These are phyloP conservation scores for Backusella morwellensis DNA, from an alignment of 192 early-diverging fungal species.

Conservation along the genomic window DNA sequence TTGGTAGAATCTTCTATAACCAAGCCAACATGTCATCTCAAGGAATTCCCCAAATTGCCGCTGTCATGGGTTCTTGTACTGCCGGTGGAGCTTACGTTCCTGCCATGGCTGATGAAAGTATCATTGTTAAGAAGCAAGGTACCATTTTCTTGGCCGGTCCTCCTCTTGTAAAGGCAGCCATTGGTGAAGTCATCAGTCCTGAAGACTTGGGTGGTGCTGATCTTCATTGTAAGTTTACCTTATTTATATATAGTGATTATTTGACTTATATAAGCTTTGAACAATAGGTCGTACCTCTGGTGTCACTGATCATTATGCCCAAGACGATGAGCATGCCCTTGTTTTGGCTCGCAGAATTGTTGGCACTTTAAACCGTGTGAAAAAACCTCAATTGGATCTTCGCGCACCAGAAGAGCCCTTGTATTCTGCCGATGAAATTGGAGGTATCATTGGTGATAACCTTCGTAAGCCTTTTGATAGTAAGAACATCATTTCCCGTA, in stretches of 20 bases:
- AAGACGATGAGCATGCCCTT: constrained; percentile 87
- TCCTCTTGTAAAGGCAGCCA: constrained; percentile 94
- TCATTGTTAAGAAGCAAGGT: constrained; percentile 93
- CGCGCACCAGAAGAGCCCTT: constrained; percentile 70
- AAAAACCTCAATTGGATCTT: constrained; percentile 52
- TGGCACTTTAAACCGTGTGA: constrained; percentile 80
- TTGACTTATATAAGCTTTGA: neutral
- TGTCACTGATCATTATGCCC: constrained; percentile 92
- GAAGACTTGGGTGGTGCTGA: constrained; percentile 96
- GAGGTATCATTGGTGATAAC: constrained; percentile 94
- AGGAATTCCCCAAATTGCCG: constrained; percentile 96
- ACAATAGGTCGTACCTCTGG: constrained; percentile 73
- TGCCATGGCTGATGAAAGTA: constrained; percentile 97
- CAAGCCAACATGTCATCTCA: constrained; percentile 71
- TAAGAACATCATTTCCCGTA: constrained; percentile 88
- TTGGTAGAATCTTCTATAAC: constrained; percentile 97
- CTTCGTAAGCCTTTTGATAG: constrained; percentile 86
- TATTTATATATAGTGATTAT: neutral
- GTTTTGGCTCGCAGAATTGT: constrained; percentile 80
- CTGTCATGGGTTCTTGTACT: constrained; percentile 96
- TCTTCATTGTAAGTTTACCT: constrained; percentile 76
- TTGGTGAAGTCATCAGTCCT: constrained; percentile 89
- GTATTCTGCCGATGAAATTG: constrained; percentile 79
- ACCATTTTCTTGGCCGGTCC: constrained; percentile 97
- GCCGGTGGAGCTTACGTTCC: constrained; percentile 98